Percentiles rank a stretch among this genome's conserved stretches.
Evolutionary conservation across 2,329 filamentous ascomycete species (phyloP).

Genomic region (Lecanicillium sp.): DNA sequence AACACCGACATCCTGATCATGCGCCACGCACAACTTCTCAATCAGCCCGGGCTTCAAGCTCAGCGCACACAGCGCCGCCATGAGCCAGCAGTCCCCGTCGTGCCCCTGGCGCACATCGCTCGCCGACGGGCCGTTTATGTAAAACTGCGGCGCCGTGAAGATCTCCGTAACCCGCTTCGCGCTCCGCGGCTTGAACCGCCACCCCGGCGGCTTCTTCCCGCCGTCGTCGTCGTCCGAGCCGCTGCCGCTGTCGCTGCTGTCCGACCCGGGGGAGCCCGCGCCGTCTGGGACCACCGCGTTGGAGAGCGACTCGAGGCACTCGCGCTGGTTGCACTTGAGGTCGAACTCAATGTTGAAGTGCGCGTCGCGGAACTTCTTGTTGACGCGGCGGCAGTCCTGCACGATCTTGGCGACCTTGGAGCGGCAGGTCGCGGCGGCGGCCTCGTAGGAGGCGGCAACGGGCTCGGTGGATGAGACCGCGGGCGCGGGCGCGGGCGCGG

Average conservation of each 20-base stretch:
- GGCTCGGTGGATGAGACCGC: no score
- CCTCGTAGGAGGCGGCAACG: constrained; percentile 58
- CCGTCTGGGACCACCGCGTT: constrained; percentile 23
- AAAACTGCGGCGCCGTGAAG: constrained; percentile 72
- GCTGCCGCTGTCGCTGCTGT: constrained; percentile 3
- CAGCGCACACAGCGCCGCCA: constrained; percentile 72
- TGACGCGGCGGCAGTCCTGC: constrained; percentile 64
- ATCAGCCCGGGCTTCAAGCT: constrained; percentile 68
- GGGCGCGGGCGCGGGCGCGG: constrained; percentile 43
- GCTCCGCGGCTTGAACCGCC: constrained; percentile 36
- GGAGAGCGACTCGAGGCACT: constrained; percentile 43
- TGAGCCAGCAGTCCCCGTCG: constrained; percentile 80
- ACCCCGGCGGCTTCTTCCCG: constrained; percentile 18
- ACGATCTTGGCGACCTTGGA: constrained; percentile 58
- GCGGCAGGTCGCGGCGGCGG: constrained; percentile 62
- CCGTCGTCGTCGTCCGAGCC: neutral
- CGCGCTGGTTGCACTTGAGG: constrained; percentile 52
- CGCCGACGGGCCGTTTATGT: constrained; percentile 67
- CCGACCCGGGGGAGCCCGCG: neutral
- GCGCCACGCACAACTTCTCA: constrained; percentile 65
- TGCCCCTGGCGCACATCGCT: constrained; percentile 74
- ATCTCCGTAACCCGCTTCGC: constrained; percentile 70
- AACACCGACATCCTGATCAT: constrained; percentile 67
- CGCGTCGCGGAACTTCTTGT: constrained; percentile 81
- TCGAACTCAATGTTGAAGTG: constrained; percentile 81